Evolutionary conservation across 2,329 filamentous ascomycete species (phyloP).

Genomic region (Pseudophaeomoniella oleicola): DNA sequence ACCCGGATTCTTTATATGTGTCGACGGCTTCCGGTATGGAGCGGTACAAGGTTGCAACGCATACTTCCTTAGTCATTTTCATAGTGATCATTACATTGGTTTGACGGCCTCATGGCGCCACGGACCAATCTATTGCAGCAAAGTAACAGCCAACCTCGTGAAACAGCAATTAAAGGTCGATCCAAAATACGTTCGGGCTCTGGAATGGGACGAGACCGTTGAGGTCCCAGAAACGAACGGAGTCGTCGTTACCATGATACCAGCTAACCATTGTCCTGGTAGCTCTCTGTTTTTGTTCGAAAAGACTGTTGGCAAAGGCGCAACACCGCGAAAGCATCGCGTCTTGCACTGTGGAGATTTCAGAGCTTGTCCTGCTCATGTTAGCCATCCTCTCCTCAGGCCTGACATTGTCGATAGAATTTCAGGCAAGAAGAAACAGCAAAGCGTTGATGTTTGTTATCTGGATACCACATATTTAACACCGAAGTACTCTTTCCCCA

Average conservation of each 20-base stretch:
- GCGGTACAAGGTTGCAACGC: conserved; percentile 83
- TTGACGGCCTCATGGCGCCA: conserved; percentile 79
- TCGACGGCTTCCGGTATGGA: conserved; percentile 92
- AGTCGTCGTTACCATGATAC: conserved; percentile 82
- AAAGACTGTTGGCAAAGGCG: conserved; percentile 51
- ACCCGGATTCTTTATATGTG: conserved; percentile 80
- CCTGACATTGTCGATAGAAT: conserved; percentile 58
- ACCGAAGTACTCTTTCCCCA: conserved; percentile 86
- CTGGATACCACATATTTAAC: conserved; percentile 95
- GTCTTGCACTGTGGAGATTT: conserved; percentile 95
- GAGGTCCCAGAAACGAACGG: conserved; percentile 73
- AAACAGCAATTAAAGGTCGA: conserved; percentile 75
- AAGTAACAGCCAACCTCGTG: conserved; percentile 79
- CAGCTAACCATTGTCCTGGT: conserved; percentile 91
- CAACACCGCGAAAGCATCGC: conserved; percentile 50
- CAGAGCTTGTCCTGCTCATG: conserved; percentile 70
- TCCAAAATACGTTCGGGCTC: conserved; percentile 65
- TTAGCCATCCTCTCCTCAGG: conserved; percentile 65
- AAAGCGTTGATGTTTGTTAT: conserved; percentile 90
- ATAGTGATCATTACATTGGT: conserved; percentile 94
- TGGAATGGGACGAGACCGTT: conserved; percentile 69
- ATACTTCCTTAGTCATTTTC: conserved; percentile 95
- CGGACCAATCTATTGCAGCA: conserved; percentile 92
- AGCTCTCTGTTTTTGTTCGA: conserved; percentile 90
- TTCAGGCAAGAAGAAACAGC: conserved; percentile 58